phyloP scores from a whole-genome alignment of 1,284 basidiomycete genomes.

The Chalciporus sp. region DNA sequence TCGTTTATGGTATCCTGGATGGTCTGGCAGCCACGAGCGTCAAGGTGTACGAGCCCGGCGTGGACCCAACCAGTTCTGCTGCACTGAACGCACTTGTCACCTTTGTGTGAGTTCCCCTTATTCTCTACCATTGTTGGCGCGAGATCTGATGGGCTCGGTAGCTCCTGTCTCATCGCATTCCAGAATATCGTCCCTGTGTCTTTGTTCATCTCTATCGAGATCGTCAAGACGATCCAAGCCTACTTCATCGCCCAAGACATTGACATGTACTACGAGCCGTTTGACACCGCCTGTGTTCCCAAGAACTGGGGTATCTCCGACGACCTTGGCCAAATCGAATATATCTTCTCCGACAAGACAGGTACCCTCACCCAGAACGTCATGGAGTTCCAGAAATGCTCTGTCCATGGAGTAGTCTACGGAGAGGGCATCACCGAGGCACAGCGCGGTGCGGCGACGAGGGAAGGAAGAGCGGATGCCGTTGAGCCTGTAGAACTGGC shows the following conservation, averaged over 20 bases:
- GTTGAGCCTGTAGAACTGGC: constrained; percentile 73
- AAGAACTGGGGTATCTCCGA: constrained; percentile 99
- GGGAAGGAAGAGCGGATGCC: constrained; percentile 70
- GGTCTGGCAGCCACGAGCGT: constrained; percentile 67
- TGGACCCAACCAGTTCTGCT: constrained; percentile 61
- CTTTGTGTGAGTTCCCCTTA: constrained; percentile 69
- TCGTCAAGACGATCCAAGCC: constrained; percentile 97
- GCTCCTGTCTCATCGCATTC: constrained; percentile 89
- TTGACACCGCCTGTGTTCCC: constrained; percentile 88
- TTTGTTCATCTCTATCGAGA: constrained; percentile 96
- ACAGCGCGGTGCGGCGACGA: constrained; percentile 87
- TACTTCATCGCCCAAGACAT: constrained; percentile 97
- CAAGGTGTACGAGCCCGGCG: constrained; percentile 69
- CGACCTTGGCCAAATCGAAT: constrained; percentile 97
- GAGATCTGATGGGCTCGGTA: constrained; percentile 33
- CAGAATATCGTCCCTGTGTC: constrained; percentile 98
- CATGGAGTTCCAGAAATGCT: constrained; percentile 99
- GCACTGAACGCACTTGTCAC: constrained; percentile 86
- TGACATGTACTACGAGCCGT: constrained; percentile 94
- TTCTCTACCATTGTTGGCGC: constrained; percentile 1
- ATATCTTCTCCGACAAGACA: constrained; percentile 97
- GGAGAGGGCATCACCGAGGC: constrained; percentile 96
- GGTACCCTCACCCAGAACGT: constrained; percentile 95
- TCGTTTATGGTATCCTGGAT: constrained; percentile 78
- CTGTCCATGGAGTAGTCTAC: constrained; percentile 81